Evolutionary conservation across 1,139 yeast genomes (phyloP).

Genomic region (Hyphopichia fennica): DNA sequence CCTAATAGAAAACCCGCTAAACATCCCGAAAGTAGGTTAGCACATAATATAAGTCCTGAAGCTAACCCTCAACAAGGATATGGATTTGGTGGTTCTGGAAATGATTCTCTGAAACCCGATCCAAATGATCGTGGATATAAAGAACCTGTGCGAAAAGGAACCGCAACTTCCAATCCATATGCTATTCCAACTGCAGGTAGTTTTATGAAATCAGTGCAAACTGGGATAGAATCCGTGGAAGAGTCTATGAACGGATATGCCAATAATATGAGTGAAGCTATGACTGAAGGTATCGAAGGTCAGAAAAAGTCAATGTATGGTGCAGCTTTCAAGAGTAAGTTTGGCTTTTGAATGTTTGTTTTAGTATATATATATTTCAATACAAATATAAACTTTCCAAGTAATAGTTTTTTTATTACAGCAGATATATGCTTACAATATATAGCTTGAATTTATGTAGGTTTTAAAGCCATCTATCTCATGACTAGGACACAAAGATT

Average conservation of each 20-base stretch:
- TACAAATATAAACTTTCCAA: too few species aligned
- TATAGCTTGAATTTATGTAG: too few species aligned
- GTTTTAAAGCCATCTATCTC: background rate
- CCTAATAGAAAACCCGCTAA: slow-evolving; percentile 56
- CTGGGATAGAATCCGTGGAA: slow-evolving; percentile 55
- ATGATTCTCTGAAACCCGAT: slow-evolving; percentile 4
- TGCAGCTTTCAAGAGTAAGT: slow-evolving; percentile 52
- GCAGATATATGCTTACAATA: too few species aligned
- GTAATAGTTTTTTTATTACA: too few species aligned
- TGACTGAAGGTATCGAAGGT: slow-evolving; percentile 52
- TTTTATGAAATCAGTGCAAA: slow-evolving; percentile 47
- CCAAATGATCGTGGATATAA: slow-evolving; percentile 40
- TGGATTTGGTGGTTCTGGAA: slow-evolving; percentile 24
- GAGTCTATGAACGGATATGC: slow-evolving; percentile 62
- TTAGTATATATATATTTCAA: too few species aligned
- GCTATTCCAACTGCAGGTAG: slow-evolving; percentile 12
- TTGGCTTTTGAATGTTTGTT: slow-evolving; percentile 56
- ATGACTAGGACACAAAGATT: background rate
- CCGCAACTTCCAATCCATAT: slow-evolving; percentile 27
- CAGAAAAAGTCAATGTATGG: slow-evolving; percentile 52
- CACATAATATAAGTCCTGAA: slow-evolving; percentile 53
- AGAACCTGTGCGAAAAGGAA: slow-evolving; percentile 48
- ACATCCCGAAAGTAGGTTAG: slow-evolving; percentile 55
- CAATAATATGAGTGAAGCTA: slow-evolving; percentile 49
- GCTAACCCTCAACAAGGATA: slow-evolving; percentile 39